Percentiles rank a stretch among this genome's conserved stretches.
Evolutionary conservation across 768 basidiomycete species (phyloP).

Genomic region (Serendipita vermifera): DNA sequence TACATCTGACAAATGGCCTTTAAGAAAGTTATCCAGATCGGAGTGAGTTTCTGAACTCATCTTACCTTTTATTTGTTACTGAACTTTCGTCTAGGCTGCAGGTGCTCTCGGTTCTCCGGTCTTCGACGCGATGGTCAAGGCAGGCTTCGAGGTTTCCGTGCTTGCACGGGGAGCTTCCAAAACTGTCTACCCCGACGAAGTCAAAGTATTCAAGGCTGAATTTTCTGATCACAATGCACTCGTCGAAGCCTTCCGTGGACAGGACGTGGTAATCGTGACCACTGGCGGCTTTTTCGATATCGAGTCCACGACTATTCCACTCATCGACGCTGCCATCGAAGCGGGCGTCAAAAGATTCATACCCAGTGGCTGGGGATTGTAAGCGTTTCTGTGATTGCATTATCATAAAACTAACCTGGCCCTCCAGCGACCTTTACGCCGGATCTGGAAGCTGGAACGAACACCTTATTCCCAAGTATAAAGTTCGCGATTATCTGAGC

Average conservation of each 20-base stretch:
- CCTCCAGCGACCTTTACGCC: background rate
- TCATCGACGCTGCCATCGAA: constrained; percentile 5
- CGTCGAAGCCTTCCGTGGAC: background rate
- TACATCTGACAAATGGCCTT: no score
- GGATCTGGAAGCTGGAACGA: background rate
- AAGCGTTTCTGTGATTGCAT: background rate
- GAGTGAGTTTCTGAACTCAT: background rate
- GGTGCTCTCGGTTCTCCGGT: background rate
- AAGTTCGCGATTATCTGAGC: background rate
- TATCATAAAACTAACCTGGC: background rate
- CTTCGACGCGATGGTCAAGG: background rate
- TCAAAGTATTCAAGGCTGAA: background rate
- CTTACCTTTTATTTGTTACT: background rate
- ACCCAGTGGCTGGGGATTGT: background rate
- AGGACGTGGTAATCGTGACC: background rate
- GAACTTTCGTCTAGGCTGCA: background rate
- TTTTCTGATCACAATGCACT: background rate
- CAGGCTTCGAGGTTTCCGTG: background rate
- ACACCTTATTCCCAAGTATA: background rate
- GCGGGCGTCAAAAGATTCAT: background rate
- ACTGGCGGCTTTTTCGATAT: background rate
- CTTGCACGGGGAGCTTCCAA: background rate
- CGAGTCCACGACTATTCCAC: background rate
- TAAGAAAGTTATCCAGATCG: constrained; percentile 1
- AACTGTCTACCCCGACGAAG: no score